phyloP scores from a whole-genome alignment of 257 asterid genomes.

The Leptodermis oblonga region DNA sequence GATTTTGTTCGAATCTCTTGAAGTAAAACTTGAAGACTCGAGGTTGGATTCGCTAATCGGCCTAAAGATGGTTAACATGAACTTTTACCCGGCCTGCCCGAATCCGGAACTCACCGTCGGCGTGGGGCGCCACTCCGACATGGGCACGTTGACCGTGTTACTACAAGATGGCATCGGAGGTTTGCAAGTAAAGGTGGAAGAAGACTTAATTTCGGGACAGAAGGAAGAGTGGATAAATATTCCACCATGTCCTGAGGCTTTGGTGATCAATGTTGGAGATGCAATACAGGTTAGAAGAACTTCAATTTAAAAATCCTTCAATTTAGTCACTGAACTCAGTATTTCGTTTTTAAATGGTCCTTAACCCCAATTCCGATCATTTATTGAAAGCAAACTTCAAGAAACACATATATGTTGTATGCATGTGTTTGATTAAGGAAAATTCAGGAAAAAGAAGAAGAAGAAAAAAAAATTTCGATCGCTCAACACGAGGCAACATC shows the following conservation, averaged over 20 bases:
- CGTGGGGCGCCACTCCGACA: conserved; percentile 35
- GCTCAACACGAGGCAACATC: too few relatives aligned
- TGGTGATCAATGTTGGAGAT: conserved; percentile 36
- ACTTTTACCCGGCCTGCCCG: conserved; percentile 34
- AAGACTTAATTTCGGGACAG: conserved; percentile 2
- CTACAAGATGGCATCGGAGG: conserved; percentile 47
- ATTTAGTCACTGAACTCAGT: too few relatives aligned
- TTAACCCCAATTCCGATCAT: too few relatives aligned
- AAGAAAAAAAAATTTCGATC: too few relatives aligned
- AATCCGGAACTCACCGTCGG: conserved; percentile 40
- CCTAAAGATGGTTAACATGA: conserved; percentile 36
- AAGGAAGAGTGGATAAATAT: conserved; percentile 35
- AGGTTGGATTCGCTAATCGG: conserved; percentile 24
- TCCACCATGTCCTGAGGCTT: conserved; percentile 34
- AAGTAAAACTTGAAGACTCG: conserved; percentile 21
- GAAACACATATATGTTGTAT: neutral
- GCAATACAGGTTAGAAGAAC: conserved; percentile 18
- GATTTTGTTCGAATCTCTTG: conserved; percentile 24
- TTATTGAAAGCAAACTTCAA: too few relatives aligned
- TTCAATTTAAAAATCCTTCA: too few relatives aligned
- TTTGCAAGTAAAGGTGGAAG: conserved; percentile 34
- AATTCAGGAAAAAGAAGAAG: too few relatives aligned
- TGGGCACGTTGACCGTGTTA: conserved; percentile 35
- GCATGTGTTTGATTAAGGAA: too few relatives aligned
- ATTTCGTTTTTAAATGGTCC: too few relatives aligned